Conservation (phyloP, 2,329 filamentous ascomycete species). For the Gaeumannomyces tritici region DNA sequence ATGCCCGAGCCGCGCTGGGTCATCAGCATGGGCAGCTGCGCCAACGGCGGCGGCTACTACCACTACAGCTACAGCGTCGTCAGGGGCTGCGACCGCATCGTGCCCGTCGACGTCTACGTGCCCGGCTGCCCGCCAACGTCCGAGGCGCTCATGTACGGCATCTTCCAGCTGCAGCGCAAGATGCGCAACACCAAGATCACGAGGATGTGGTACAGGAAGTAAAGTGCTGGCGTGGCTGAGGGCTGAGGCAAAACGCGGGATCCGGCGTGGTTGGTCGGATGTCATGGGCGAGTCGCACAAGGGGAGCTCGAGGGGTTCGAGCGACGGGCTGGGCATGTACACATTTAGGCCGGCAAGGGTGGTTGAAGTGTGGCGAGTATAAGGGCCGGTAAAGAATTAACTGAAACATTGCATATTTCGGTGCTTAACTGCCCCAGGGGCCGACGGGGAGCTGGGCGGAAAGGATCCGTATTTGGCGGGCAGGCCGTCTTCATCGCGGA, state of each 20-base stretch:
- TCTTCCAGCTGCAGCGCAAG: slow-evolving; percentile 63
- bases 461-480: too few relatives aligned
- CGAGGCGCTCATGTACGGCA: slow-evolving; percentile 40
- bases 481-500: too few relatives aligned
- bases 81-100: slow-evolving; percentile 53
- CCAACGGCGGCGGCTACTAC: slow-evolving; percentile 65
- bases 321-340: background rate
- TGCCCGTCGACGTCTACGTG: slow-evolving; percentile 60
- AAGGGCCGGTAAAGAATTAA: background rate
- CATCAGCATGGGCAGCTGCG: slow-evolving; percentile 62
- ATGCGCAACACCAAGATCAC: slow-evolving; percentile 42
- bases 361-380: background rate
- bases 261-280: background rate
- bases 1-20: slow-evolving; percentile 89
- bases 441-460: too few relatives aligned
- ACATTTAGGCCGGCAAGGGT: background rate
- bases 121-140: slow-evolving; percentile 49
- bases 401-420: too few relatives aligned
- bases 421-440: too few relatives aligned
- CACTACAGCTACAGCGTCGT: slow-evolving; percentile 63
- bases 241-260: background rate
- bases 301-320: background rate
- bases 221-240: background rate
- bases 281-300: too few relatives aligned
- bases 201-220: slow-evolving; percentile 43